phyloP scores from a whole-genome alignment of 306 rosid species.

The Carpinus viminea region DNA sequence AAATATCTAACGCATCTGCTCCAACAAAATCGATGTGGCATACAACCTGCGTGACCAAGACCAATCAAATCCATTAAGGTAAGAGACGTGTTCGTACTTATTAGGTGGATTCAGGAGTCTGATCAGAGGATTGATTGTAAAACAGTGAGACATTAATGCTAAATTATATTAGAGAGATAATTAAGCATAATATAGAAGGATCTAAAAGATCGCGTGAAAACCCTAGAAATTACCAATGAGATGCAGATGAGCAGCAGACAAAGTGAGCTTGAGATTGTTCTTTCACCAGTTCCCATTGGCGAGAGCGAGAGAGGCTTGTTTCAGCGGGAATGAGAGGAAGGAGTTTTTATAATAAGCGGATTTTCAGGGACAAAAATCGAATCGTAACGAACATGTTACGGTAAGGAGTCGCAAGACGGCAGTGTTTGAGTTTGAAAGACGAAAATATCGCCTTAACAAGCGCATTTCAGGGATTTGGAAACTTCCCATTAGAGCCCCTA shows the following conservation, averaged over 20 bases:
- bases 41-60: constrained; percentile 47
- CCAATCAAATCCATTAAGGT: neutral
- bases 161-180: neutral
- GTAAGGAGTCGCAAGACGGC: too few relatives aligned
- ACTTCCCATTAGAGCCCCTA: too few relatives aligned
- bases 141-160: neutral
- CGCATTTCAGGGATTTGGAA: too few relatives aligned
- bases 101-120: neutral
- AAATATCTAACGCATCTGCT: constrained; percentile 38
- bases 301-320: neutral
- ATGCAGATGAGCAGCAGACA: constrained; percentile 34
- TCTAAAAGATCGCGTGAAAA: constrained; percentile 32
- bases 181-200: constrained; percentile 15
- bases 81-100: neutral
- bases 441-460: too few relatives aligned
- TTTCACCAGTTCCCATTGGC: neutral
- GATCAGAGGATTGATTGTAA: neutral
- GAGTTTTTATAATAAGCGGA: neutral
- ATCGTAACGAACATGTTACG: too few relatives aligned
- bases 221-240: constrained; percentile 42
- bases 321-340: neutral
- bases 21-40: constrained; percentile 24
- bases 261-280: constrained; percentile 11
- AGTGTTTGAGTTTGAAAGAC: too few relatives aligned
- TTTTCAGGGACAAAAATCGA: neutral